These are phyloP conservation scores for Pythium folliculosum DNA, from an alignment of 352 stramenopile genomes.

Conservation along the genomic window DNA sequence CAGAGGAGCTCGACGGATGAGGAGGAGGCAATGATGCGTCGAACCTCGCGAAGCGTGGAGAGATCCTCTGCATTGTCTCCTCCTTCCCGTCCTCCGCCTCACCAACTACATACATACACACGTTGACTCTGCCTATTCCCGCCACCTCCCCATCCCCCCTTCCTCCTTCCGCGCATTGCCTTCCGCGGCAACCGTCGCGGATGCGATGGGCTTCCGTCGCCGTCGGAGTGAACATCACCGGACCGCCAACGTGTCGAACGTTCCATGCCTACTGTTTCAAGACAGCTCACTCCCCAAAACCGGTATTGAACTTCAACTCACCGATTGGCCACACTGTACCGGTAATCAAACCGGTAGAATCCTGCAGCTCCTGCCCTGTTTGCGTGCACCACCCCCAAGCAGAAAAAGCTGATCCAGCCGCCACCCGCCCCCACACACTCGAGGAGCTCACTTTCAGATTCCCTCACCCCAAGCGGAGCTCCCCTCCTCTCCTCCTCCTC, in stretches of 20 bases:
- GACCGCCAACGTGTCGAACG: conserved; percentile 7
- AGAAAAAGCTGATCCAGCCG: conserved; percentile 27
- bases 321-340: conserved; percentile 15
- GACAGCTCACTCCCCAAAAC: background rate
- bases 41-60: no score
- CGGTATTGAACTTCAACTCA: background rate
- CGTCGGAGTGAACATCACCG: background rate
- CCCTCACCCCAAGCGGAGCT: conserved; percentile 14
- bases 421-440: background rate
- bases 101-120: no score
- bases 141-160: no score
- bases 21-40: no score
- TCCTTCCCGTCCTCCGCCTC: no score
- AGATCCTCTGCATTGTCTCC: no score
- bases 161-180: no score
- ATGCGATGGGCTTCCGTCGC: background rate
- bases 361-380: conserved; percentile 11
- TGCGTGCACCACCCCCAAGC: conserved; percentile 32
- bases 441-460: conserved; percentile 7
- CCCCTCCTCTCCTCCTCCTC: background rate
- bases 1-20: no score
- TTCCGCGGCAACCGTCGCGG: background rate
- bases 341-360: conserved; percentile 15
- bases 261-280: conserved; percentile 24
- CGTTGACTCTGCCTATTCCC: no score